These are phyloP conservation scores for Ecytonucleospora hepatopenaei DNA, from an alignment of 371 early-diverging fungal genomes.

Conservation along the genomic window DNA sequence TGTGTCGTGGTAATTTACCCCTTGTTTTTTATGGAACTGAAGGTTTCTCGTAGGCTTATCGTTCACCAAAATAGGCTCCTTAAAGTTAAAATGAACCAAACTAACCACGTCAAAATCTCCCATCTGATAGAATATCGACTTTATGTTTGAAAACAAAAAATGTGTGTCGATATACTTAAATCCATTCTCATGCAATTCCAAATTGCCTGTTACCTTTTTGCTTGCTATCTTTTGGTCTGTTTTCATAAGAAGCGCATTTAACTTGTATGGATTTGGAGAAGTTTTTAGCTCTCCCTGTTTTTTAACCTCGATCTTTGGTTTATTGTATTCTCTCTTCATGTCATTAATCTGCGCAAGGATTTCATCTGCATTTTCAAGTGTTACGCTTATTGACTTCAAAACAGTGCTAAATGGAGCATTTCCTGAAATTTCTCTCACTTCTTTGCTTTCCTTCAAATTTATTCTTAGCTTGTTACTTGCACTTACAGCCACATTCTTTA, in stretches of 20 bases:
- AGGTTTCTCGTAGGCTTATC: conserved; percentile 82
- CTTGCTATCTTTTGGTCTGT: conserved; percentile 70
- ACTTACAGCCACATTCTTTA: conserved; percentile 84
- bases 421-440: conserved; percentile 64
- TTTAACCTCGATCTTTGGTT: conserved; percentile 32
- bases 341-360: conserved; percentile 43
- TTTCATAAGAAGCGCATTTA: conserved; percentile 72
- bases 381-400: conserved; percentile 42
- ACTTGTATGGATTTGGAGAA: conserved; percentile 25
- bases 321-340: conserved; percentile 39
- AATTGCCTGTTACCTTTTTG: conserved; percentile 68
- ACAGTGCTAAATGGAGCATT: conserved; percentile 59
- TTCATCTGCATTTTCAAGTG: conserved; percentile 13
- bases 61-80: conserved; percentile 83
- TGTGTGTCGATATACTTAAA: conserved; percentile 59
- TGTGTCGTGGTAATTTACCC: conserved; percentile 84
- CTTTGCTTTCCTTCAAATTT: conserved; percentile 76
- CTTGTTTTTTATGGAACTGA: conserved; percentile 91
- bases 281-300: conserved; percentile 49
- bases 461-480: conserved; percentile 76
- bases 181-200: conserved; percentile 57
- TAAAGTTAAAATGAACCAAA: conserved; percentile 82
- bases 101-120: conserved; percentile 86
- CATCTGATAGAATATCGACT: conserved; percentile 90
- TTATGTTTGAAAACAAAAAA: conserved; percentile 85